phyloP scores from a whole-genome alignment of 345 rosid species.

The Cardamine occulta region DNA sequence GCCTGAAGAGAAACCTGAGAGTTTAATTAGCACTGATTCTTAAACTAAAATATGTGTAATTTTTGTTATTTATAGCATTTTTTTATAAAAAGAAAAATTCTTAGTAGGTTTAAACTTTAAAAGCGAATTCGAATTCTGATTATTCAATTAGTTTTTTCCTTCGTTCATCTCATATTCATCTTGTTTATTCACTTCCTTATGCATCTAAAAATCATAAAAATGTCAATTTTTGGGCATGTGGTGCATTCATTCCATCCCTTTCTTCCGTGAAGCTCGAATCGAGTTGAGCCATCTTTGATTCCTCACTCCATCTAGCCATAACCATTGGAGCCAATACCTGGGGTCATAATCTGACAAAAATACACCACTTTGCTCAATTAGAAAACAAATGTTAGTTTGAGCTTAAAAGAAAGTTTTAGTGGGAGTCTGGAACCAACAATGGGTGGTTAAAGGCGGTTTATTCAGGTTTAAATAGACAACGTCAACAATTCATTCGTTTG shows the following conservation, averaged over 20 bases:
- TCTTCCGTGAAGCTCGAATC: too few species aligned
- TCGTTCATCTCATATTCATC: too few species aligned
- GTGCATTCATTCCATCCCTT: too few species aligned
- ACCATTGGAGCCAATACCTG: too few species aligned
- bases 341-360: background rate
- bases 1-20: background rate
- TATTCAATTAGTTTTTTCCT: background rate
- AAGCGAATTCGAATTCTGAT: background rate
- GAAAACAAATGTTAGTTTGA: background rate
- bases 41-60: background rate
- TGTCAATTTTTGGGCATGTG: too few species aligned
- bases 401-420: background rate
- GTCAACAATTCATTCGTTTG: conserved; percentile 31
- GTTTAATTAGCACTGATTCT: background rate
- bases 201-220: too few species aligned
- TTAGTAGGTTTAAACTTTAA: background rate
- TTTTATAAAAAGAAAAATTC: too few species aligned
- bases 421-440: background rate
- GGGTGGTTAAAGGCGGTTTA: conserved; percentile 37
- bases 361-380: background rate
- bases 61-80: background rate
- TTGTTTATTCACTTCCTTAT: too few species aligned
- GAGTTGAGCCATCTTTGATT: too few species aligned
- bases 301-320: too few species aligned
- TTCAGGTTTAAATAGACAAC: conserved; percentile 37